Conservation (phyloP, 805 yeast genomes). For the Candida ipomoeae region DNA sequence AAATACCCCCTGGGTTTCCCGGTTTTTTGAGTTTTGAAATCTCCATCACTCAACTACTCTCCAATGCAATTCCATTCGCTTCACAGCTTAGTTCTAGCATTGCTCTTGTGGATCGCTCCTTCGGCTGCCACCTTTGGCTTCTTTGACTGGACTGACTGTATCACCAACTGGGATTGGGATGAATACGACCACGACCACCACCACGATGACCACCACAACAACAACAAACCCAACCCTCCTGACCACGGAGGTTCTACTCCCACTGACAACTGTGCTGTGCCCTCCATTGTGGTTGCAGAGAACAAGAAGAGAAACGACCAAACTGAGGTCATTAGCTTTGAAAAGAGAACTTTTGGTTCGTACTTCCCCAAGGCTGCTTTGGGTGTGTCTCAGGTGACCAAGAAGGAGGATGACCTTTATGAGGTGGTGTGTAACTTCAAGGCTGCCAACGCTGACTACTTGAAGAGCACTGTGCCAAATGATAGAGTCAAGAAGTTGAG, state of each 20-base stretch:
- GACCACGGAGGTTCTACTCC: neutral
- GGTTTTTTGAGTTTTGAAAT: neutral
- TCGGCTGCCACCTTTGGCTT: constrained; percentile 2
- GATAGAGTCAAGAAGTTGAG: constrained; percentile 1
- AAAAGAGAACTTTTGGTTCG: neutral
- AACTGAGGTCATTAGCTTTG: neutral
- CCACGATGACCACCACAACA: neutral
- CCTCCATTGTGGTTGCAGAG: neutral
- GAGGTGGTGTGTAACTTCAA: constrained; percentile 8
- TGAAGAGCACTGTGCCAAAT: constrained; percentile 1
- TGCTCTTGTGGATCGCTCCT: constrained; percentile 3
- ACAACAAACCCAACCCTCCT: neutral
- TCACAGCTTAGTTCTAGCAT: neutral
- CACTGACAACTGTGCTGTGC: constrained; percentile 1
- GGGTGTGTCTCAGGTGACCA: constrained; percentile 3
- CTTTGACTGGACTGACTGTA: neutral
- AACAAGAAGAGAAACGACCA: constrained; percentile 4
- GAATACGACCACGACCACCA: neutral
- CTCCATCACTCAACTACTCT: neutral
- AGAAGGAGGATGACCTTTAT: constrained; percentile 4
- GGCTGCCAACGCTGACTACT: constrained; percentile 4
- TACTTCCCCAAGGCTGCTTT: constrained; percentile 7
- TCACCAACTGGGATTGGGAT: constrained; percentile 1
- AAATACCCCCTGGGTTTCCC: neutral
- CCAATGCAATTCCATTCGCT: constrained; percentile 2